Evolutionary conservation across 106 monocot species (phyloP), one percentile per base, ranked within the genome.

Genomic region (Gastrodia elata): DNA sequence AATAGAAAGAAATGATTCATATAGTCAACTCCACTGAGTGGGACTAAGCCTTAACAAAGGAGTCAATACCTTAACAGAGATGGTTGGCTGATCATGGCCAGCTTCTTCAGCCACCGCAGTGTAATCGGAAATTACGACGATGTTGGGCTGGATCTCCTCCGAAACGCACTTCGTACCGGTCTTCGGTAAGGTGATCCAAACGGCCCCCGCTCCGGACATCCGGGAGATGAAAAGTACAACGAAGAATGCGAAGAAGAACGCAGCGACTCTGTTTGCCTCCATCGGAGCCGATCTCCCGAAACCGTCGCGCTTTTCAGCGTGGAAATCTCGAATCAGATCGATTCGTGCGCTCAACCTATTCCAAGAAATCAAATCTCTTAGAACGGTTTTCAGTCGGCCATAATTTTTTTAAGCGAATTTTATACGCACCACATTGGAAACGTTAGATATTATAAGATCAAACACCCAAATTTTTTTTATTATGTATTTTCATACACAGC

Each of bases 91-190:
- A 40, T 25, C 69, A 10, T 26, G 40, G 69, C 39, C 13, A 16
- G 69, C 8, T 32, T 73, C 80, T 27, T 80, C 84, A 1, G 68
- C 24, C 38, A 74, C 40, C 40, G 82, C 82, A 48, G 74, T 6
- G 80, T 90, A 90, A 37, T 86, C 86, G 36, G 82, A 84, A 6
- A 90, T 72, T 56, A 84, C 84, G 55, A 90, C 84, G 25, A 86
- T 82, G 73, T 86, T 80, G 38, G 82, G 77, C 44, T 87, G 86
- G 61, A 90, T 90, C 77, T 90, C 90, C 61, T 90, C 86, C 37
- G 86, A 82, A 32, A 90, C 86, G 70, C 90, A 90, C 78, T 90
- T 90, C 20, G 64, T 84, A 35, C 82, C 86, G 38, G 78, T 64
- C 16, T 52, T 10, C 41, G 90, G 90, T 35, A 90, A 13, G 48